Conservation (phyloP, 345 rosid genomes). For the Populus alba region DNA sequence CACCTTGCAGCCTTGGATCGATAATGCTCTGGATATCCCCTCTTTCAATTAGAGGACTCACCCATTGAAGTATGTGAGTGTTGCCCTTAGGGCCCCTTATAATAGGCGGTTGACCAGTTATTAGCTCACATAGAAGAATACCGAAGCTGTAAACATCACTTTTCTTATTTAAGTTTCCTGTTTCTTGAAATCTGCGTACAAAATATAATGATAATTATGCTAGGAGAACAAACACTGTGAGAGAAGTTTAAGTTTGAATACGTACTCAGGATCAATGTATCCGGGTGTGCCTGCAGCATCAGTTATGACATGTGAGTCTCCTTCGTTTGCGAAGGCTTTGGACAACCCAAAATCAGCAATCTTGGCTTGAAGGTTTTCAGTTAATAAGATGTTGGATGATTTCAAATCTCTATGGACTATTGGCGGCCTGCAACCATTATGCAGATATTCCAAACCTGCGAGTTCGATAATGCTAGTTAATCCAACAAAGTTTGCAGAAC, state of each 20-base stretch:
- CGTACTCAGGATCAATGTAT: background rate
- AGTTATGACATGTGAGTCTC: background rate
- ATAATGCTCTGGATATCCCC: background rate
- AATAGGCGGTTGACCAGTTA: too few species aligned
- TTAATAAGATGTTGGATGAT: too few species aligned
- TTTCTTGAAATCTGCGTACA: background rate
- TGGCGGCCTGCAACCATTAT: too few species aligned
- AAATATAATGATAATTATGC: background rate
- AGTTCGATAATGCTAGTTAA: background rate
- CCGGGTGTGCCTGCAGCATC: background rate
- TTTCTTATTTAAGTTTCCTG: background rate
- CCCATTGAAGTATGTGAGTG: slow-evolving; percentile 8
- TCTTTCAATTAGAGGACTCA: background rate
- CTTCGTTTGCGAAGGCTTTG: background rate
- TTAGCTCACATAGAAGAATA: background rate
- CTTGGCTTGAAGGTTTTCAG: too few species aligned
- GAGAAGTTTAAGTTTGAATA: background rate
- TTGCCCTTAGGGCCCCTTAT: background rate
- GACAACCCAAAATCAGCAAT: background rate
- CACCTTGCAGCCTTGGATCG: slow-evolving; percentile 1
- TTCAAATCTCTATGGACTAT: too few species aligned
- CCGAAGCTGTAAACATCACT: background rate
- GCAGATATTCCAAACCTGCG: background rate
- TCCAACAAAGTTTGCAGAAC: background rate
- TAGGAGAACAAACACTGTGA: too few species aligned